A percentile compares a stretch with the other conserved stretches of the same genome.
Evolutionary conservation across 164 flowering plant genomes (phyloP).

Genomic region (Berberis thunbergii): DNA sequence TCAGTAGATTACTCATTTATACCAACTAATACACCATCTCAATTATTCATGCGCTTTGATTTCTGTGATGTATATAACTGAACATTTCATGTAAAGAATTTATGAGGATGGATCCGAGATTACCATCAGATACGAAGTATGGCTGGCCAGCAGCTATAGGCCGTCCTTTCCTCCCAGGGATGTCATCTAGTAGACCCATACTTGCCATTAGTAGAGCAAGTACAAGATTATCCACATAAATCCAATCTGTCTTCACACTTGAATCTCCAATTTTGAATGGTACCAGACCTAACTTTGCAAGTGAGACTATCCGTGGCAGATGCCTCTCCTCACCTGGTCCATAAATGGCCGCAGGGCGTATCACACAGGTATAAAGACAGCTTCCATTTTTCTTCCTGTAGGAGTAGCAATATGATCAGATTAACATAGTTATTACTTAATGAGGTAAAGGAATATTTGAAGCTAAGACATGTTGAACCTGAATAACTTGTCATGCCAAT

Average conservation of each 20-base stretch:
- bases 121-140: slow-evolving; percentile 93
- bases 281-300: slow-evolving; percentile 68
- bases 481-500: no score
- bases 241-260: slow-evolving; percentile 77
- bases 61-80: no score
- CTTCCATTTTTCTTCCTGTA: slow-evolving; percentile 45
- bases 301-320: slow-evolving; percentile 64
- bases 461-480: no score
- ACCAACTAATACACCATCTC: no score
- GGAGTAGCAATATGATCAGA: neutral
- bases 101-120: neutral
- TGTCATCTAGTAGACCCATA: slow-evolving; percentile 90
- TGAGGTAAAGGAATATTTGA: no score
- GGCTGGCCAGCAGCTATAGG: slow-evolving; percentile 98
- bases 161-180: slow-evolving; percentile 50
- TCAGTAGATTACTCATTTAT: no score
- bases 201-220: slow-evolving; percentile 80
- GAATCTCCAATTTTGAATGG: slow-evolving; percentile 56
- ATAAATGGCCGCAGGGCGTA: slow-evolving; percentile 94
- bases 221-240: slow-evolving; percentile 86
- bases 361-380: slow-evolving; percentile 70
- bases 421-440: neutral
- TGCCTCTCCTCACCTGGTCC: slow-evolving; percentile 99
- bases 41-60: no score
- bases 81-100: neutral